Percentiles rank a stretch among this genome's conserved stretches.
phyloP scores from a whole-genome alignment of 2,329 filamentous ascomycete genomes.

The Claviceps sp. region DNA sequence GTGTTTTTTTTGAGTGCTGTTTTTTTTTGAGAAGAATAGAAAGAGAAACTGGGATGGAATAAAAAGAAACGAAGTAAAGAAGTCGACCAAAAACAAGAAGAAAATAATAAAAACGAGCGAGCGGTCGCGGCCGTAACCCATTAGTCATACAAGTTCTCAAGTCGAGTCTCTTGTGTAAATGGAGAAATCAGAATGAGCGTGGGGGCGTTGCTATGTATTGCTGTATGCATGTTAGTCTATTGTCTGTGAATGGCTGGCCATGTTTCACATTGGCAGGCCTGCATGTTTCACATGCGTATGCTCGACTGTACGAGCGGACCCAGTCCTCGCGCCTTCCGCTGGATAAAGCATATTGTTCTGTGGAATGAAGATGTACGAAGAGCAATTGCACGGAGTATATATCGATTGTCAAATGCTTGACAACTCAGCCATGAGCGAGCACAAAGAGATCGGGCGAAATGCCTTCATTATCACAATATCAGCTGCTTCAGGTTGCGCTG shows the following conservation, averaged over 20 bases:
- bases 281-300: neutral
- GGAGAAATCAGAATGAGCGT: neutral
- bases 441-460: neutral
- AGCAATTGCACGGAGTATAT: too few species aligned
- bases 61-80: neutral
- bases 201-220: neutral
- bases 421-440: neutral
- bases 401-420: neutral
- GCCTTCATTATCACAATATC: constrained; percentile 29
- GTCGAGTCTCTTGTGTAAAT: neutral
- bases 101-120: neutral
- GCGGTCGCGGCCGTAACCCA: constrained; percentile 2
- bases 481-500: constrained; percentile 71
- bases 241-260: neutral
- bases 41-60: neutral
- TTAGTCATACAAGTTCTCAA: constrained; percentile 4
- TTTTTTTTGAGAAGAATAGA: neutral
- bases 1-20: too few species aligned
- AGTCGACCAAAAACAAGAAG: too few species aligned
- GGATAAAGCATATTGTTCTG: too few species aligned
- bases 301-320: neutral
- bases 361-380: too few species aligned
- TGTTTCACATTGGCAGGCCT: neutral
- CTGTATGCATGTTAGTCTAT: neutral
- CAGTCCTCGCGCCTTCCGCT: too few species aligned